Conservation (phyloP, 2,329 filamentous ascomycete genomes). For the Alternaria arborescens region DNA sequence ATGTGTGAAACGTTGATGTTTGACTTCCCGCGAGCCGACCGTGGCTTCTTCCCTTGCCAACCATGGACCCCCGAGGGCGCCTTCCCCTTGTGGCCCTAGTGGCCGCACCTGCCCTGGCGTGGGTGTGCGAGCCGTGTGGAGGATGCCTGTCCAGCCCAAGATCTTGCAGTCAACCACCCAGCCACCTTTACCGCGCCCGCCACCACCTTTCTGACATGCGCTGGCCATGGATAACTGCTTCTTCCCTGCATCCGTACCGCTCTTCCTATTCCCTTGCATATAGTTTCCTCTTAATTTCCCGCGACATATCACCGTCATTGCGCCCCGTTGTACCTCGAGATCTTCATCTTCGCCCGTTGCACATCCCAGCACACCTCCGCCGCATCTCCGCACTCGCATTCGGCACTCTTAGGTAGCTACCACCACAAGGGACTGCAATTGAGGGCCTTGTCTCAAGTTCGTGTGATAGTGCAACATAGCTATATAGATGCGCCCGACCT, state of each 20-base stretch:
- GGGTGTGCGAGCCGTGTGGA: constrained; percentile 6
- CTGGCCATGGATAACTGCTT: constrained; percentile 29
- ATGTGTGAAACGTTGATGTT: constrained; percentile 16
- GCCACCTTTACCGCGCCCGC: constrained; percentile 19
- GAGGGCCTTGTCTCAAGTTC: constrained; percentile 19
- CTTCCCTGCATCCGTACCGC: constrained; percentile 17
- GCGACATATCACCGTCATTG: constrained; percentile 14
- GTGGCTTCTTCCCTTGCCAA: constrained; percentile 5
- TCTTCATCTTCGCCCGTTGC: constrained; percentile 14
- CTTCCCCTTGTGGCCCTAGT: constrained; percentile 8
- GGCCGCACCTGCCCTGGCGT: constrained; percentile 8
- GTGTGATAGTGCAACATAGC: constrained; percentile 31
- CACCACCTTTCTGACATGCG: constrained; percentile 28
- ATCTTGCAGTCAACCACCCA: constrained; percentile 9
- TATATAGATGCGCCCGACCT: constrained; percentile 10
- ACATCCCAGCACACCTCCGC: constrained; percentile 17
- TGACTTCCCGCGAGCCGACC: constrained; percentile 1
- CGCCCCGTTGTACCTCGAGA: constrained; percentile 8
- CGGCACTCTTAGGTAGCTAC: constrained; percentile 32
- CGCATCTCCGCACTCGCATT: constrained; percentile 17
- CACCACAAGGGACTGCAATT: constrained; percentile 26
- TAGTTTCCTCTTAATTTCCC: constrained; percentile 21
- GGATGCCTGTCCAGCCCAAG: constrained; percentile 9
- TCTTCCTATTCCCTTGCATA: constrained; percentile 30
- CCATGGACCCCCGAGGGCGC: background rate